Percentiles rank a stretch among this genome's conserved stretches.
Evolutionary conservation across 805 yeast genomes (phyloP).

Genomic region (Ogataea salicorniae): DNA sequence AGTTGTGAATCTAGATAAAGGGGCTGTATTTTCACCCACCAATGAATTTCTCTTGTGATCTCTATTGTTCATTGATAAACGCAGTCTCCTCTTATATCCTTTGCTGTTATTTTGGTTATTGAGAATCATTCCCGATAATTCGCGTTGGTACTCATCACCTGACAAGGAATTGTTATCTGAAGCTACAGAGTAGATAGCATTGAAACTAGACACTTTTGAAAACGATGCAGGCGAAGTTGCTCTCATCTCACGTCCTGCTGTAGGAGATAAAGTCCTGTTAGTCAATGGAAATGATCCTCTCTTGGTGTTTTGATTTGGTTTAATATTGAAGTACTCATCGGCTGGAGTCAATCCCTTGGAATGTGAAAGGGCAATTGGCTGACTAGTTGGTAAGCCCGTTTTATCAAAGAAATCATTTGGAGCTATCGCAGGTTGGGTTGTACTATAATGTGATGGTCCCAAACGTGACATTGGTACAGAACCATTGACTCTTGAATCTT

Average conservation of each 20-base stretch:
- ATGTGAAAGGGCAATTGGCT: neutral
- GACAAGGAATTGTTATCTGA: neutral
- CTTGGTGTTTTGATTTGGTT: slow-evolving; percentile 1
- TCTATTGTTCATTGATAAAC: no score
- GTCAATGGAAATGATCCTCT: slow-evolving; percentile 11
- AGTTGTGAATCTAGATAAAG: slow-evolving; percentile 6
- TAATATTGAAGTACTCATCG: neutral
- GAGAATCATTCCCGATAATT: slow-evolving; percentile 13
- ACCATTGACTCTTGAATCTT: no score
- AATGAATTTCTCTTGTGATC: neutral
- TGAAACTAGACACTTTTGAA: slow-evolving; percentile 6
- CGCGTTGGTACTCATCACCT: slow-evolving; percentile 2
- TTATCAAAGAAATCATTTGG: no score
- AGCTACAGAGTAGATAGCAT: neutral
- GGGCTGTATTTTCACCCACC: neutral
- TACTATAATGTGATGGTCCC: no score
- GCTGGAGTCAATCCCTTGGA: slow-evolving; percentile 10
- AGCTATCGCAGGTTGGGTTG: neutral
- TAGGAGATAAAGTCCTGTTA: neutral
- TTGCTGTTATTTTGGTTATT: slow-evolving; percentile 1
- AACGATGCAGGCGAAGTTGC: neutral
- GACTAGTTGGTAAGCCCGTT: no score
- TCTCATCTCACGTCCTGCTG: neutral
- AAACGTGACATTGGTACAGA: no score
- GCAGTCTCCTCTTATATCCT: slow-evolving; percentile 3